Base-by-base conservation (phyloP, 305 asterid species). In the Fraxinus albicans region DNA sequence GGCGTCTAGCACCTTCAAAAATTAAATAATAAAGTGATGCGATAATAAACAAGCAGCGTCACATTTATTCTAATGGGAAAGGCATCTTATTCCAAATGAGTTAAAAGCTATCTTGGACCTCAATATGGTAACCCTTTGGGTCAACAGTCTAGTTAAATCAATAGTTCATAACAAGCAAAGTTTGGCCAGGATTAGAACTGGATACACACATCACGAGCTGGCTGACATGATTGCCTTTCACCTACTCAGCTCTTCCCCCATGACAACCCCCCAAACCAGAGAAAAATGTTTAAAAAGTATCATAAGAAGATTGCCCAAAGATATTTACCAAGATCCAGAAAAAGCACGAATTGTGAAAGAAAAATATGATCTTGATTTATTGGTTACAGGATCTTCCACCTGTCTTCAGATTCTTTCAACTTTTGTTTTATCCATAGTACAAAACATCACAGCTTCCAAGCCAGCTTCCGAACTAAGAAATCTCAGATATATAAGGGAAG, bases 1-100 rank as follows among this genome's bases (percentile, higher is more conserved):
- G 38, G 98, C 98, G 82, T 96, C 99, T 91, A 93, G 77, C 87
- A 93, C 97, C 98, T 93, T 81, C 76, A 81, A 79, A 80, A 29
- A 82, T 72, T 77, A 27, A 70, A 31, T 31, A 70, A 70, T 8
- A 23, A 55, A 33, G 82, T 73, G 33, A 63, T 29, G 23, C 4
- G 9, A 70, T 70, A 31, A 29, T 70, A 70, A 70, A 72, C 36
- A 80, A 6, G 76, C 76, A 85, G 80, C 55, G 55, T 38, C 25
- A 75, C 38, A 77, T 33, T 55, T 23, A 63, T 63, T 63, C 73
- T 25, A 81, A 58, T 65, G 67, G 65, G 27, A 77, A 15, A 78
- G 72, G 78, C 76, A 73, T 53, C 78, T 76, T 67, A 10, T 13
- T 1, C 21, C 17, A 31, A 75, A 7, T 79, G 29, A 55, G 44